phyloP scores from a whole-genome alignment of 805 yeast genomes.

The Ogataea sp. region DNA sequence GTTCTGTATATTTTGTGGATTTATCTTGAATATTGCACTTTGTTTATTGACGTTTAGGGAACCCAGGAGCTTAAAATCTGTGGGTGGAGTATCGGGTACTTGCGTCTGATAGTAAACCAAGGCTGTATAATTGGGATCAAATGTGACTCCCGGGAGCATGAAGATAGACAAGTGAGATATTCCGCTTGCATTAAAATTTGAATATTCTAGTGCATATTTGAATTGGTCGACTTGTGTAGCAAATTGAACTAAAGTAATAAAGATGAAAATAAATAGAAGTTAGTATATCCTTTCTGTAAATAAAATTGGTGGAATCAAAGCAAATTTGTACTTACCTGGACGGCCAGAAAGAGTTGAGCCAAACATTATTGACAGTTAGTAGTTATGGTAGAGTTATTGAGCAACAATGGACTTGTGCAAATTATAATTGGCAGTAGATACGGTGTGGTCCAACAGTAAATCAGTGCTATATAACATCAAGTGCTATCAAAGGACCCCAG shows the following conservation, averaged over 20 bases:
- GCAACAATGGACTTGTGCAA: too few species aligned
- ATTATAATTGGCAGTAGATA: too few species aligned
- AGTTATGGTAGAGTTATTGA: too few species aligned
- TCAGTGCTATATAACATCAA: too few species aligned
- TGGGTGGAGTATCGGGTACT: slow-evolving; percentile 30
- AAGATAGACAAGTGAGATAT: slow-evolving; percentile 79
- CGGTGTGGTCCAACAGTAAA: too few species aligned
- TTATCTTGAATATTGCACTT: slow-evolving; percentile 84
- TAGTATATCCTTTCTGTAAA: background rate
- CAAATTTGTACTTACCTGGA: slow-evolving; percentile 9
- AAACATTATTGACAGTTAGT: slow-evolving; percentile 17
- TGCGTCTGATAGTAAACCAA: slow-evolving; percentile 84
- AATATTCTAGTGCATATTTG: slow-evolving; percentile 57
- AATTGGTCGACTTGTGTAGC: slow-evolving; percentile 63
- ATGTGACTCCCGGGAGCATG: slow-evolving; percentile 70
- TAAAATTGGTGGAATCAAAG: too few species aligned
- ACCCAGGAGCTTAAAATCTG: slow-evolving; percentile 59
- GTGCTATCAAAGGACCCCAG: too few species aligned
- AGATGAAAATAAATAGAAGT: background rate
- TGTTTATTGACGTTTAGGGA: slow-evolving; percentile 62
- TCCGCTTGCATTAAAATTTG: slow-evolving; percentile 44
- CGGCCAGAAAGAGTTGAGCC: slow-evolving; percentile 25
- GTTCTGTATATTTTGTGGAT: slow-evolving; percentile 24
- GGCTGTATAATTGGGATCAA: slow-evolving; percentile 70
- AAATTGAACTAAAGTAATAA: slow-evolving; percentile 21